Base-by-base conservation (phyloP, 2,329 filamentous ascomycete species). In the Aphanocladium album region DNA sequence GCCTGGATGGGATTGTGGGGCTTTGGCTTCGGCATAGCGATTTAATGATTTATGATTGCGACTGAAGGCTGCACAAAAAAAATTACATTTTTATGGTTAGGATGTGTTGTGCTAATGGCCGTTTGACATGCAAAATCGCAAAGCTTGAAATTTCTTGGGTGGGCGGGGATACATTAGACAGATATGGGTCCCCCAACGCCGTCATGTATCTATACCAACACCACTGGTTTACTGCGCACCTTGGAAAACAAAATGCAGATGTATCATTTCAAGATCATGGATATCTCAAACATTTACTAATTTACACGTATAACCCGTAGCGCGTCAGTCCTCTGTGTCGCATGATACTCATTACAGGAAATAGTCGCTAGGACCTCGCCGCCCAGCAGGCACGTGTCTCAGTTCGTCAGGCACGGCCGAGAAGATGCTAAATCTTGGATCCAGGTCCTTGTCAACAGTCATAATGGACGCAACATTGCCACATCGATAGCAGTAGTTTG, bases 381-480 rank as follows among this genome's bases (percentile, higher is more conserved):
- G 81, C 60, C 84, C 89, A 12, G 88, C 86, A 2, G 91, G 91
- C 9, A 93, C 88, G 60, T 91, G 89, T 63, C 91, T 83, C 74
- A 90, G 84, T 67, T 95, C 88, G 68, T 95, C 91, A 0, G 91
- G 90, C n/a, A 96, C 91, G 35, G 91, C 91, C 33, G 86, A 89
- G 79, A 96, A 96, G 70, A 96, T 95, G 73, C 89, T 95, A 79
- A 99, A 99, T 69, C 90, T 91, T 35, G 93, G 92, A 63, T 91
- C 87, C 57, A 97, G 81, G 69, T 95, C 89, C 69, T 89, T 89
- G 66, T 89, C 87, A 30, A 97, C 87, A 57, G 92, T 92, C 88
- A 96, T 96, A 72, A 97, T 96, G 71, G 93, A 97, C 8, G 95
- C 95, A 72, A 98, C 86, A 70, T 99, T 99, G 41, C 95, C 95